A percentile compares a stretch with the other conserved stretches of the same genome.
Conservation (phyloP, 306 rosid species). For the Luffa acutangula region DNA sequence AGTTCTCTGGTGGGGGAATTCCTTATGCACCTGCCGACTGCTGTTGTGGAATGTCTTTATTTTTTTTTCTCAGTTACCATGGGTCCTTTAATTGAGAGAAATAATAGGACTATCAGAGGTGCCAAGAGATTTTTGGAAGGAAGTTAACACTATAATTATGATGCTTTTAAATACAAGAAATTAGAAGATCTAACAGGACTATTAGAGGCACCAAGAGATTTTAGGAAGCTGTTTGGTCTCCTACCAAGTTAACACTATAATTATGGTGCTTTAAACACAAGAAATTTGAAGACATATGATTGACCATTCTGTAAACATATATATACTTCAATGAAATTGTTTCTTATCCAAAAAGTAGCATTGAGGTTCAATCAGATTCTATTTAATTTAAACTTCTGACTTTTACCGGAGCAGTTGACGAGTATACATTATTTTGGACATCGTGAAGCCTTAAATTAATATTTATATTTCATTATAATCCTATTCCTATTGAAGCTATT, state of each 20-base stretch:
- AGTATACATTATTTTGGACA: background rate
- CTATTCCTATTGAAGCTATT: background rate
- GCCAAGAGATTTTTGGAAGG: background rate
- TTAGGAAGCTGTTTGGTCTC: background rate
- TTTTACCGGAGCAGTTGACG: background rate
- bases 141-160: too few species aligned
- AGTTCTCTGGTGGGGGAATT: too few species aligned
- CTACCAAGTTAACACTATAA: background rate
- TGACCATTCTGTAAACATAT: background rate
- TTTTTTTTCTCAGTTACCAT: too few species aligned
- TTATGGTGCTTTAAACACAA: background rate
- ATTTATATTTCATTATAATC: background rate
- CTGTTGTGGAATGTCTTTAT: too few species aligned
- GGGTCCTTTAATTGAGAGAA: too few species aligned
- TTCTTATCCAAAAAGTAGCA: background rate
- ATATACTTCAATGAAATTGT: background rate
- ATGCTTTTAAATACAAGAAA: too few species aligned
- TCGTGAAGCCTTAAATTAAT: background rate
- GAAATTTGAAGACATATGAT: background rate
- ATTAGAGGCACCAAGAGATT: background rate
- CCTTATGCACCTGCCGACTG: too few species aligned
- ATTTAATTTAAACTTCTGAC: background rate
- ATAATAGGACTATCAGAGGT: background rate
- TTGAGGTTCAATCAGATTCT: background rate
- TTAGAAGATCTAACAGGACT: background rate